Evolutionary conservation across 805 yeast genomes (phyloP).

Genomic region (Candida montana): DNA sequence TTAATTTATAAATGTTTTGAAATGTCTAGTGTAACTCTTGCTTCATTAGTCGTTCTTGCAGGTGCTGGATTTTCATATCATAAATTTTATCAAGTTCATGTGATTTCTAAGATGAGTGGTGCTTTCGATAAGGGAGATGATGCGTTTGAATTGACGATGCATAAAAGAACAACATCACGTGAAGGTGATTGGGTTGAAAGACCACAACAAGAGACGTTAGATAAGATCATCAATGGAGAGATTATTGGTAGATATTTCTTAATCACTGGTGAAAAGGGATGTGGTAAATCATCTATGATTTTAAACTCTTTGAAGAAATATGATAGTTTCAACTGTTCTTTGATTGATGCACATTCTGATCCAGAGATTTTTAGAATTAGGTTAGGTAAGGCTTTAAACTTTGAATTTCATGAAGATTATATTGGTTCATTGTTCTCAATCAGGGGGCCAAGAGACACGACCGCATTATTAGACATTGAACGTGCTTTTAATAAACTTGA

Average conservation of each 20-base stretch:
- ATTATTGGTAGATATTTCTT: slow-evolving; percentile 64
- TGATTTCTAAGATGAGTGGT: slow-evolving; percentile 53
- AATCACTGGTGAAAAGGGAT: slow-evolving; percentile 79
- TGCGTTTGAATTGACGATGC: slow-evolving; percentile 54
- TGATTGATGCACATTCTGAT: slow-evolving; percentile 80
- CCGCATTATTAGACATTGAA: slow-evolving; percentile 76
- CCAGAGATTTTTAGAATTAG: slow-evolving; percentile 77
- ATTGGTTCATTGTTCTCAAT: slow-evolving; percentile 77
- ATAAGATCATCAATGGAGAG: slow-evolving; percentile 61
- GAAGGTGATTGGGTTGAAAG: slow-evolving; percentile 62
- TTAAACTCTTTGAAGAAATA: slow-evolving; percentile 64
- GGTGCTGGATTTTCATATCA: slow-evolving; percentile 72
- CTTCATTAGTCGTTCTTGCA: slow-evolving; percentile 63
- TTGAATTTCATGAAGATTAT: slow-evolving; percentile 73
- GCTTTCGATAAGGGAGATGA: slow-evolving; percentile 70
- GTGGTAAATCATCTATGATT: slow-evolving; percentile 76
- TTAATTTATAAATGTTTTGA: slow-evolving; percentile 44
- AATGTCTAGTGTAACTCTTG: slow-evolving; percentile 65
- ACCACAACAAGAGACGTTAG: slow-evolving; percentile 59
- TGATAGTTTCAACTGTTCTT: slow-evolving; percentile 57
- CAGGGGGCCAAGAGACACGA: slow-evolving; percentile 80
- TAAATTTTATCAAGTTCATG: slow-evolving; percentile 51
- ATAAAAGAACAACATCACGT: slow-evolving; percentile 31
- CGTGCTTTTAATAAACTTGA: slow-evolving; percentile 75
- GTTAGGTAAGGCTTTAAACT: slow-evolving; percentile 69